Evolutionary conservation across 768 basidiomycete species (phyloP), one percentile per base, ranked within the genome.

Genomic region (Leccinum pellstonianum): DNA sequence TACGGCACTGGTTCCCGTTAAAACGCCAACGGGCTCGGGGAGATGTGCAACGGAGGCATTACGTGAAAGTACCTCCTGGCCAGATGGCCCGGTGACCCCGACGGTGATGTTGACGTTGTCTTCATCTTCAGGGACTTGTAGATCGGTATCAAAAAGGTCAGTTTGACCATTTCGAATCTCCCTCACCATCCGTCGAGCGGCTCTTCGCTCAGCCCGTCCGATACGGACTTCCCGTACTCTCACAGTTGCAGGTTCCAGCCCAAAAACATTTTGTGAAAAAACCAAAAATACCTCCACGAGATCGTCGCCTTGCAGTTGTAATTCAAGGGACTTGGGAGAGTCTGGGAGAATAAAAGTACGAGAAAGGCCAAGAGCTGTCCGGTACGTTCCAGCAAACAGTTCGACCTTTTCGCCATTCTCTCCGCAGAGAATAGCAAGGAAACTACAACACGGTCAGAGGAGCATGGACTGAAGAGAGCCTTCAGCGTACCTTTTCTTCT

Each of bases 321-420:
- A 79, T 70, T 95, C 94, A 54, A 95, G 77, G 3, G 91, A 91
- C 27, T 90, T 83, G 3, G 93, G 93, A 12, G 93, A 93, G 68
- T 95, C 93, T 0, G 93, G 93, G 38, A 95, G 78, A 62, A 95
- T 95, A 71, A 95, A 95, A 1, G 93, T 95, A 48, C 93, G 83
- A n/a, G 93, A 95, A 35, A 95, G 81, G 0, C 90, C 90, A 14
- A 95, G 83, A 5, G 93, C 92, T n/a, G 91, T 91, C 56, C 89
- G 81, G 64, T 91, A 91, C 11, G 93, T 93, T 27, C 94, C 93
- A 43, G 94, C 93, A 73, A 95, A 96, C 11, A 96, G 78, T 68
- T 96, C 93, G 51, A 96, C 93, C 68, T 95, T 93, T 77, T 95
- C 93, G 15, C 92, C 94, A 63, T 86, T 89, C 35, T 95, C 94